phyloP scores from a whole-genome alignment of 768 basidiomycete genomes.

The Neoboletus brunneissimus region DNA sequence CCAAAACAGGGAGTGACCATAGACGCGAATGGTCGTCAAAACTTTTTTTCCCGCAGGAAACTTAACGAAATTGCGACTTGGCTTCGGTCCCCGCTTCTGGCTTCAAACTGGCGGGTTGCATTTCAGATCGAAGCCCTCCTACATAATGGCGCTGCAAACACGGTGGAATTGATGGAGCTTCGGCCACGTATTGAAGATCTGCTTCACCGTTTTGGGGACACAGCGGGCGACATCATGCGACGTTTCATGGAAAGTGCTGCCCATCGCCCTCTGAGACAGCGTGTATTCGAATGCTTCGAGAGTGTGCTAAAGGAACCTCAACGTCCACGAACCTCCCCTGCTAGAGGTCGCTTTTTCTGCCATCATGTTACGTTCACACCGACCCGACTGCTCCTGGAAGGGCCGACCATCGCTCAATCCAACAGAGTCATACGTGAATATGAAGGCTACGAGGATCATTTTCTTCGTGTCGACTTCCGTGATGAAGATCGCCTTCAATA shows the following conservation, averaged over 20 bases:
- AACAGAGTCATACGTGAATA: conserved; percentile 79
- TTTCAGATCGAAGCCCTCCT: conserved; percentile 77
- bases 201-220: conserved; percentile 31
- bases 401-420: conserved; percentile 71
- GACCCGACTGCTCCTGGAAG: conserved; percentile 69
- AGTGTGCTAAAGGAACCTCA: conserved; percentile 26
- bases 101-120: conserved; percentile 54
- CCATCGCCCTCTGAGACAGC: conserved; percentile 41
- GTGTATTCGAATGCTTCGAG: conserved; percentile 46
- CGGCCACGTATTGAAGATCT: conserved; percentile 44
- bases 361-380: conserved; percentile 77
- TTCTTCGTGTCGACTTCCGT: conserved; percentile 80
- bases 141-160: conserved; percentile 59
- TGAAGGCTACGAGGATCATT: conserved; percentile 56
- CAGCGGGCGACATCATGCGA: conserved; percentile 51
- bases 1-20: conserved; percentile 38
- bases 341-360: conserved; percentile 54
- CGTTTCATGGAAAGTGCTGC: conserved; percentile 51
- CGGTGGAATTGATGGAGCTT: conserved; percentile 51
- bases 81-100: conserved; percentile 41
- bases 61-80: conserved; percentile 46
- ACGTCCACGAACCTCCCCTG: conserved; percentile 21
- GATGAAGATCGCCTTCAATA: conserved; percentile 80
- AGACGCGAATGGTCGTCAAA: conserved; percentile 43
- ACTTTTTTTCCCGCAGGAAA: conserved; percentile 49